Evolutionary conservation across 441 rosid species (phyloP), one percentile per base, ranked within the genome.

Genomic region (Capsella rubella): DNA sequence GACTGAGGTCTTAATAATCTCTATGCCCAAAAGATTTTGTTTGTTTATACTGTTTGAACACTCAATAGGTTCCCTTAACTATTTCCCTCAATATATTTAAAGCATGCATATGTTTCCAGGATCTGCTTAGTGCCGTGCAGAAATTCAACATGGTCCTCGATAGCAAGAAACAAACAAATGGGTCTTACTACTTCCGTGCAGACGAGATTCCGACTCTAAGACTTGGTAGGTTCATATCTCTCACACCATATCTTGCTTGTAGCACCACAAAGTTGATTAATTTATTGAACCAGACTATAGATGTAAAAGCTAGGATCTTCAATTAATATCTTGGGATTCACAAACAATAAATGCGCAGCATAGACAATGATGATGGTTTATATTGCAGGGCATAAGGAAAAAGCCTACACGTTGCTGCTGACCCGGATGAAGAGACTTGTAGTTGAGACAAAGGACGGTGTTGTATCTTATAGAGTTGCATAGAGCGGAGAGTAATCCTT

Each of bases 191-290:
- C 67, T 68, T 78, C 68, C 75, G 74, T 0, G 70, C 66, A 46
- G 87, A 87, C 43, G 96, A 88, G 76, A 84, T 88, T n/a, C 77
- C 77, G 27, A 80, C 89, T 7, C 60, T 90, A 66, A 84, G 74
- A 39, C 83, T 90, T 49, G 96, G 93, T 88, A 82, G 65, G 79
- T 34, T 37, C 56, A 54, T 58, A 29, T 27, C 29, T 46, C 37
- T 11, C 21, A 49, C 34, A 14, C 51, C 9, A 10, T 47, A 54
- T 18, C 52, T 40, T 40, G 35, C 69, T 42, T 62, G 54, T 53
- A 39, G 72, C 27, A 51, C 29, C 25, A 42, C 46, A 58, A 42
- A 51, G 46, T 49, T 49, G n/a, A 59, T 18, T 29, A 34, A 3
- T n/a, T 32, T 45, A n/a, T 10, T 58, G 27, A 34, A 57, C 47